These are phyloP conservation scores for Mediolabrus comicus DNA, from an alignment of 108 stramenopile genomes.

Conservation along the genomic window DNA sequence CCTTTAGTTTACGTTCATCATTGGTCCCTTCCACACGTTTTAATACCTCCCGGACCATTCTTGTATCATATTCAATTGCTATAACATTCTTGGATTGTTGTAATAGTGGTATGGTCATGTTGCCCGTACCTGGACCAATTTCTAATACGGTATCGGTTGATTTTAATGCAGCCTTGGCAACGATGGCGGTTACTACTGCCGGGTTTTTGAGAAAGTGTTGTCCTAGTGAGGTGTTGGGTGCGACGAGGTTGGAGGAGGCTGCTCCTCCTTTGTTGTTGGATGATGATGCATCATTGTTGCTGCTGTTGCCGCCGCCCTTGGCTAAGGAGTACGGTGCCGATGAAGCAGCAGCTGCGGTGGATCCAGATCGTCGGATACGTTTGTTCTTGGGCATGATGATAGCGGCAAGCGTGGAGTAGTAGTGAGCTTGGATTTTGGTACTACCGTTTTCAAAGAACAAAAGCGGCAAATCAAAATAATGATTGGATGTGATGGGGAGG, in stretches of 20 bases:
- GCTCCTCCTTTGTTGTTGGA: not conserved
- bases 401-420: no score
- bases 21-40: constrained; percentile 95
- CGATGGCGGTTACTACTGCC: constrained; percentile 96
- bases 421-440: no score
- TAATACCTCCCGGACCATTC: constrained; percentile 97
- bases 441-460: no score
- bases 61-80: constrained; percentile 95
- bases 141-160: constrained; percentile 88
- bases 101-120: constrained; percentile 96
- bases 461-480: no score
- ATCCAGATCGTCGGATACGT: constrained; percentile 18
- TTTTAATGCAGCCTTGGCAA: constrained; percentile 88
- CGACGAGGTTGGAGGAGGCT: constrained; percentile 62
- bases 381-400: constrained; percentile 37
- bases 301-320: not conserved
- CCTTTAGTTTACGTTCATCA: constrained; percentile 73
- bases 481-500: no score
- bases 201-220: constrained; percentile 99
- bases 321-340: constrained; percentile 39
- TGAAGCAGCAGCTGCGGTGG: not conserved
- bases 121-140: constrained; percentile 96
- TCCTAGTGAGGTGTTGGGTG: constrained; percentile 91
- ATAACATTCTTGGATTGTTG: constrained; percentile 87
- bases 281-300: not conserved